phyloP scores from a whole-genome alignment of 2,329 filamentous ascomycete genomes.

The Fulvia fulva region DNA sequence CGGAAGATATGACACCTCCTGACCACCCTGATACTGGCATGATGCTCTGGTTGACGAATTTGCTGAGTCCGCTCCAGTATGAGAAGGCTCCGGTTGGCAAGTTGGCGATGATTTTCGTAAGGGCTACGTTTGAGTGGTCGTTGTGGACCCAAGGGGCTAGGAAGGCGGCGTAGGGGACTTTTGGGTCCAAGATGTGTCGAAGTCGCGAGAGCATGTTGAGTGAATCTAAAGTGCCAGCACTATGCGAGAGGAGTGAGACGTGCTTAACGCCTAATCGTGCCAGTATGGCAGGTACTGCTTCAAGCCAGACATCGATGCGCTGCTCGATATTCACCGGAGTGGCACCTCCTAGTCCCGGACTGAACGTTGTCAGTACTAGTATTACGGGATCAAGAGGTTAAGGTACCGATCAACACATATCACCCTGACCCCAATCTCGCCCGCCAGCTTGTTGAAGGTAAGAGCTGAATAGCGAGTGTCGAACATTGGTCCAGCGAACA shows the following conservation, averaged over 20 bases:
- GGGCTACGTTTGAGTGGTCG: slow-evolving; percentile 33
- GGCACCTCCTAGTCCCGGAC: slow-evolving; percentile 45
- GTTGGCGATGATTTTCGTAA: slow-evolving; percentile 25
- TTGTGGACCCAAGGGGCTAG: slow-evolving; percentile 44
- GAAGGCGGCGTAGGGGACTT: slow-evolving; percentile 30
- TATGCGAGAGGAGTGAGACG: slow-evolving; percentile 40
- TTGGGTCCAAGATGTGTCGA: slow-evolving; percentile 34
- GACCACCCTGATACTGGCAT: slow-evolving; percentile 31
- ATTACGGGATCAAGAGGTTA: background rate
- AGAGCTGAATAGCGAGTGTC: slow-evolving; percentile 32
- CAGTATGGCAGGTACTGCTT: slow-evolving; percentile 40
- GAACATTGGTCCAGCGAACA: slow-evolving; percentile 42
- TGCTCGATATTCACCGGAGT: slow-evolving; percentile 36
- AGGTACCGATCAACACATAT: slow-evolving; percentile 39
- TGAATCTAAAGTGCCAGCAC: slow-evolving; percentile 41
- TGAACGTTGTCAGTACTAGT: slow-evolving; percentile 18
- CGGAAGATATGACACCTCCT: slow-evolving; percentile 26
- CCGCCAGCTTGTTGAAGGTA: slow-evolving; percentile 31
- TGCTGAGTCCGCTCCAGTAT: slow-evolving; percentile 29
- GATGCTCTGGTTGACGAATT: slow-evolving; percentile 33
- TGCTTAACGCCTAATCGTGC: slow-evolving; percentile 35
- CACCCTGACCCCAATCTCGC: slow-evolving; percentile 34
- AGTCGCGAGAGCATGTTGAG: slow-evolving; percentile 40
- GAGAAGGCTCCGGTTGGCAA: slow-evolving; percentile 31
- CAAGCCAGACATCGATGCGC: slow-evolving; percentile 40